phyloP scores from a whole-genome alignment of 768 basidiomycete species.

The Favolaschia claudopus region DNA sequence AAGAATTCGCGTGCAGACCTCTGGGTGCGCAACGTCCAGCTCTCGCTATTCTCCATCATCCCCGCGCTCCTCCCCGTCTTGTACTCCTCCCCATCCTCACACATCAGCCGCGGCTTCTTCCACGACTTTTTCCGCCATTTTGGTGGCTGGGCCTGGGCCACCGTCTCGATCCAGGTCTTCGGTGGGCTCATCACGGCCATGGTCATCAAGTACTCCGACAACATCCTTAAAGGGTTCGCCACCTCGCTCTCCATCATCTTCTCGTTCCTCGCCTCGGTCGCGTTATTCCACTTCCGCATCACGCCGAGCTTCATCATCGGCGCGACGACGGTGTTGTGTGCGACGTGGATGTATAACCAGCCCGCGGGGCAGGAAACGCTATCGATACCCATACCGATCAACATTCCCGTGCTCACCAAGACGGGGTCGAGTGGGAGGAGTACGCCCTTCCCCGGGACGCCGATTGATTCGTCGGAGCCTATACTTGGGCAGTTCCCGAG shows the following conservation, averaged over 20 bases:
- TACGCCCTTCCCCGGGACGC: conserved; percentile 39
- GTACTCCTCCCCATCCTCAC: conserved; percentile 49
- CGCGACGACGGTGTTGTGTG: conserved; percentile 81
- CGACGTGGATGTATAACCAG: conserved; percentile 97
- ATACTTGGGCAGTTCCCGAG: conserved; percentile 67
- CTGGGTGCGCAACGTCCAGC: conserved; percentile 91
- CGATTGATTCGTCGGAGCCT: conserved; percentile 57
- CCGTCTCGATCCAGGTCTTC: conserved; percentile 87
- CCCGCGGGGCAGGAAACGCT: conserved; percentile 48
- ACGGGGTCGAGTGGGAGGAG: conserved; percentile 32
- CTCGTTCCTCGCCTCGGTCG: conserved; percentile 93
- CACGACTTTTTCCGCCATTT: conserved; percentile 82
- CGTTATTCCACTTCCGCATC: conserved; percentile 89
- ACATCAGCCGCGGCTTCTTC: conserved; percentile 57
- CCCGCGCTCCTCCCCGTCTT: conserved; percentile 88
- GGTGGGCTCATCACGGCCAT: conserved; percentile 94
- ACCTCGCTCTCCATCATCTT: conserved; percentile 93
- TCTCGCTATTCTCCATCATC: conserved; percentile 88
- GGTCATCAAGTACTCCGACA: conserved; percentile 97
- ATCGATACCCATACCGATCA: conserved; percentile 25
- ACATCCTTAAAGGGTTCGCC: conserved; percentile 97
- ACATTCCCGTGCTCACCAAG: conserved; percentile 34
- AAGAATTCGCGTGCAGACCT: conserved; percentile 85
- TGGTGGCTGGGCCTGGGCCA: conserved; percentile 94
- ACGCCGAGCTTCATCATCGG: conserved; percentile 90